Percentiles rank a stretch among this genome's conserved stretches.
These are phyloP conservation scores for Panicum hallii DNA, from an alignment of 202 grass and related monocot genomes.

Conservation along the genomic window DNA sequence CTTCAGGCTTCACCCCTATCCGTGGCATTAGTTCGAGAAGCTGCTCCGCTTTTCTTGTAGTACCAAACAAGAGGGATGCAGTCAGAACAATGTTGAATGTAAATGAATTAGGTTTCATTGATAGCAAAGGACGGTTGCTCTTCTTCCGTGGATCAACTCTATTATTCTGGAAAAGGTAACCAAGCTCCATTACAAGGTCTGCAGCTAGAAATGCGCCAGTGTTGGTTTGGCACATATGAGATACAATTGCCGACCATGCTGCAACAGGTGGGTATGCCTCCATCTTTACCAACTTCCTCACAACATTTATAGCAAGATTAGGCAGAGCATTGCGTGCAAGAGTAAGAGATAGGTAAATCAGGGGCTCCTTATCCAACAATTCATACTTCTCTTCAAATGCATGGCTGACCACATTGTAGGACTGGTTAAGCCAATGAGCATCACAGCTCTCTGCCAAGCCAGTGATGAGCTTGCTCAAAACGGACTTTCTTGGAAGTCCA, in stretches of 20 bases:
- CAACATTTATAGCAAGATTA: constrained; percentile 72
- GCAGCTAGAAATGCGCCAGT: constrained; percentile 68
- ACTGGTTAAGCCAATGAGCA: constrained; percentile 62
- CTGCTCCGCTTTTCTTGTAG: constrained; percentile 78
- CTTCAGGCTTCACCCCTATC: constrained; percentile 73
- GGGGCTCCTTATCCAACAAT: constrained; percentile 72
- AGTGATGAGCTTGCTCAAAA: constrained; percentile 78
- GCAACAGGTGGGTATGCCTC: constrained; percentile 73
- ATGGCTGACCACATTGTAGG: constrained; percentile 66
- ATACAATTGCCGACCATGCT: constrained; percentile 71
- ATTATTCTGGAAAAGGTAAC: constrained; percentile 80
- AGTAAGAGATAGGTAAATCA: constrained; percentile 77
- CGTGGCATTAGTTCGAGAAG: constrained; percentile 83
- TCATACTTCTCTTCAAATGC: constrained; percentile 54
- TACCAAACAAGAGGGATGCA: constrained; percentile 74
- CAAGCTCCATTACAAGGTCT: constrained; percentile 86
- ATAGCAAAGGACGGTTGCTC: constrained; percentile 66
- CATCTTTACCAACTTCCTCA: constrained; percentile 81
- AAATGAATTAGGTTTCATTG: constrained; percentile 80
- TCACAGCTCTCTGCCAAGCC: constrained; percentile 69
- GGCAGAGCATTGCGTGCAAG: constrained; percentile 61
- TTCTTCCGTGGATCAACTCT: constrained; percentile 77
- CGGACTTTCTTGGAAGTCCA: constrained; percentile 69
- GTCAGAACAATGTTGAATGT: constrained; percentile 71
- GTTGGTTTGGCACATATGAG: constrained; percentile 75